A percentile compares a stretch with the other conserved stretches of the same genome.
These are phyloP conservation scores for Spergularia azorica DNA, from an alignment of 179 eudicot genomes.

Conservation along the genomic window DNA sequence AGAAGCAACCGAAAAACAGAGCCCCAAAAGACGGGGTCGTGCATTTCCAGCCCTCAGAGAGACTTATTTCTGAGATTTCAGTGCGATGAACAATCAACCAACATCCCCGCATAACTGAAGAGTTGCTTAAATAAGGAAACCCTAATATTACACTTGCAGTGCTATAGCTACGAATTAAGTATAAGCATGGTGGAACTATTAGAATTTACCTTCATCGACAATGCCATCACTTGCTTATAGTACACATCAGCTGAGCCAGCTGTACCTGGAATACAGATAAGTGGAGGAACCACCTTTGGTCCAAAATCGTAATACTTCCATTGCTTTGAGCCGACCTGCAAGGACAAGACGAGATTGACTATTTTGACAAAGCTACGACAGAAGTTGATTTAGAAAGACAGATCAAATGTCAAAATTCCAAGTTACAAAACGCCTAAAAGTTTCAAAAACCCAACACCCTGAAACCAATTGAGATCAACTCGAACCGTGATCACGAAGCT, in stretches of 20 bases:
- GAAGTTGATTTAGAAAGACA: too few species aligned
- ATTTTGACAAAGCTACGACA: neutral
- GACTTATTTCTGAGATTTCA: neutral
- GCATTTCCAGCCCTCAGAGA: neutral
- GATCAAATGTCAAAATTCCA: too few species aligned
- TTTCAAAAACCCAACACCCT: too few species aligned
- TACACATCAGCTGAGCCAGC: conserved; percentile 96
- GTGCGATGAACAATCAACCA: neutral
- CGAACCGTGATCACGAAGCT: too few species aligned
- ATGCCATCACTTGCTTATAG: conserved; percentile 94
- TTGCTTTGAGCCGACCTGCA: conserved; percentile 85
- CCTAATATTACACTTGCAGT: neutral
- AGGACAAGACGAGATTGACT: neutral
- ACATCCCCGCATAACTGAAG: neutral
- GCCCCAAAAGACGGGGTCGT: neutral
- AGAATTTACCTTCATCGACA: conserved; percentile 80
- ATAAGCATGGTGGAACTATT: neutral
- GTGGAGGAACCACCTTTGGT: conserved; percentile 93
- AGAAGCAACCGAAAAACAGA: neutral
- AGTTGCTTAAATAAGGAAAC: neutral
- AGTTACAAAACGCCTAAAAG: too few species aligned
- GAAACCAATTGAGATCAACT: too few species aligned
- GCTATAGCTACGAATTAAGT: neutral
- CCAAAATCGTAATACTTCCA: conserved; percentile 99
- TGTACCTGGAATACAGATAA: conserved; percentile 88